phyloP scores from a whole-genome alignment of 2,329 filamentous ascomycete genomes.

The Talaromyces albobiverticillius region DNA sequence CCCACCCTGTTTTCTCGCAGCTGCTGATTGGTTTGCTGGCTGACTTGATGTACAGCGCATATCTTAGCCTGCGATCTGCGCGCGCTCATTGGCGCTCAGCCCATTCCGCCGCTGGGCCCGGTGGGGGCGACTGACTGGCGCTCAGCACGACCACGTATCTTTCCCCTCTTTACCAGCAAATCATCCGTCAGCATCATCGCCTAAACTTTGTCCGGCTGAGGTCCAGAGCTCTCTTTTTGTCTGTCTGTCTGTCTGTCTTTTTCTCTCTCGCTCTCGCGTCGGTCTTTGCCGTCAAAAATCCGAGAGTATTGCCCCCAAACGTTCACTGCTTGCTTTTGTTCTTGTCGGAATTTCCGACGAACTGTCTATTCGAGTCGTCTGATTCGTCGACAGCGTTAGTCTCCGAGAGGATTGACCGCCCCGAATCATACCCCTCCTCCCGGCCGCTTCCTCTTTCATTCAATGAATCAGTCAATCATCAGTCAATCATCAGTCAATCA shows the following conservation, averaged over 20 bases:
- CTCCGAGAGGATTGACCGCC: background rate
- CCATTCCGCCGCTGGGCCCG: background rate
- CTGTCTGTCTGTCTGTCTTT: background rate
- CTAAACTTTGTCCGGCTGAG: background rate
- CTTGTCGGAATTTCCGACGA: background rate
- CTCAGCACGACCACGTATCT: slow-evolving; percentile 13
- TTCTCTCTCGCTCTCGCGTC: background rate
- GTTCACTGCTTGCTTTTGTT: background rate
- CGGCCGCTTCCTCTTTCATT: too few species aligned
- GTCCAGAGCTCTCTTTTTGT: background rate
- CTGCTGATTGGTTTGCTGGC: background rate
- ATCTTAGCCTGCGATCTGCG: background rate
- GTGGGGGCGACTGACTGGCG: slow-evolving; percentile 9
- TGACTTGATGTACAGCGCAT: slow-evolving; percentile 15
- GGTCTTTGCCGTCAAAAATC: background rate
- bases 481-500: too few species aligned
- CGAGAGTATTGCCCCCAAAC: background rate
- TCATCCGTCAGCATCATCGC: background rate
- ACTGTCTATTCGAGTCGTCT: too few species aligned
- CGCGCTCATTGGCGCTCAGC: background rate
- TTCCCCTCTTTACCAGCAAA: slow-evolving; percentile 3
- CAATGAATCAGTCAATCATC: too few species aligned
- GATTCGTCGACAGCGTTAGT: background rate
- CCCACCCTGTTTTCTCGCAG: background rate
- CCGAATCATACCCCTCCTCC: background rate